Evolutionary conservation across 371 early-diverging fungal species (phyloP).

Genomic region (Batkoa obscura): DNA sequence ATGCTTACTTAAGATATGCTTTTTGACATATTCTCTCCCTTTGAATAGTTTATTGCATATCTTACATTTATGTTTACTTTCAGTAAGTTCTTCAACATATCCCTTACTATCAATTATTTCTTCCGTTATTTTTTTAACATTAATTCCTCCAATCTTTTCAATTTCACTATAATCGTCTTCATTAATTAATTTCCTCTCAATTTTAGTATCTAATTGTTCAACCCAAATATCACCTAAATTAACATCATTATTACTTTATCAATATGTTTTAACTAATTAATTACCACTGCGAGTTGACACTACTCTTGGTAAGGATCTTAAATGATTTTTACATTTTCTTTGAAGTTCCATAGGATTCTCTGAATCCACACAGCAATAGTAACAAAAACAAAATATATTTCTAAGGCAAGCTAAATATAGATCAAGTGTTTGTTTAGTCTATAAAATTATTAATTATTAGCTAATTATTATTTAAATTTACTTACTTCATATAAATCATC

Average conservation of each 20-base stretch:
- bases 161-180: background rate
- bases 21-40: constrained; percentile 80
- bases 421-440: constrained; percentile 47
- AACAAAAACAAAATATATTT: constrained; percentile 83
- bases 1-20: constrained; percentile 81
- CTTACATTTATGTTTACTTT: constrained; percentile 70
- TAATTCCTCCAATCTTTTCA: constrained; percentile 13
- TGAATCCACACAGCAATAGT: constrained; percentile 72
- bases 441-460: background rate
- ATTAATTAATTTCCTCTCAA: background rate
- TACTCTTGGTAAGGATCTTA: constrained; percentile 18
- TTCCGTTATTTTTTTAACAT: constrained; percentile 39
- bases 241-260: background rate
- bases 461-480: background rate
- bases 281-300: background rate
- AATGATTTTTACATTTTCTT: constrained; percentile 53
- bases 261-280: constrained; percentile 6
- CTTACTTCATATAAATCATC: constrained; percentile 5
- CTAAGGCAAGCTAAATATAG: constrained; percentile 66
- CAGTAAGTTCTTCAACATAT: constrained; percentile 17
- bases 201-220: constrained; percentile 3
- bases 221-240: constrained; percentile 18
- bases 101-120: constrained; percentile 16
- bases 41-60: constrained; percentile 87
- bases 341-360: constrained; percentile 64